Conservation (phyloP, 2,329 filamentous ascomycete species). For the Fusarium sp. region DNA sequence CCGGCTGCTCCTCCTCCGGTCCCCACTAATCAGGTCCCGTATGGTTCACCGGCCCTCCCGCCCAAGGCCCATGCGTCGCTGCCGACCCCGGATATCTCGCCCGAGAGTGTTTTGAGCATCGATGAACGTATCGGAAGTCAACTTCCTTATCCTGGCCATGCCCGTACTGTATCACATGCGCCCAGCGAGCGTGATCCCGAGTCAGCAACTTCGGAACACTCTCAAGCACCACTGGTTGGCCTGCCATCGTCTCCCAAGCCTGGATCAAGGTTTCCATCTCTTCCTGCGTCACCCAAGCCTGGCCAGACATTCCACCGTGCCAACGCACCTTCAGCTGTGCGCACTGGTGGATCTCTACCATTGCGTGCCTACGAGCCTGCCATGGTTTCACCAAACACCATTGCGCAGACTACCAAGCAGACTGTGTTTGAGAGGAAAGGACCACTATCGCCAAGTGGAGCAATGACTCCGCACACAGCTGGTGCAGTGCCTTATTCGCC, state of each 20-base stretch:
- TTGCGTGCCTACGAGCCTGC: constrained; percentile 69
- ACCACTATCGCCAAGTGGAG: constrained; percentile 63
- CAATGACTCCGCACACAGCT: constrained; percentile 69
- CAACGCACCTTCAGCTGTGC: constrained; percentile 62
- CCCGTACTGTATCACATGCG: constrained; percentile 50
- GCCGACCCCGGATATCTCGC: constrained; percentile 49
- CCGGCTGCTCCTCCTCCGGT: constrained; percentile 66
- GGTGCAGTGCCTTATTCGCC: constrained; percentile 75
- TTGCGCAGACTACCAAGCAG: constrained; percentile 64
- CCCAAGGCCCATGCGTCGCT: constrained; percentile 35
- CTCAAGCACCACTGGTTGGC: constrained; percentile 60
- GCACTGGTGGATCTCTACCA: constrained; percentile 65
- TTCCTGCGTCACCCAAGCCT: constrained; percentile 60
- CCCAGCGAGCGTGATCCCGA: constrained; percentile 56
- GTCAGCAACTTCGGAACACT: constrained; percentile 61
- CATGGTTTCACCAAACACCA: constrained; percentile 58
- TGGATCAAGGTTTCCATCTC: constrained; percentile 46
- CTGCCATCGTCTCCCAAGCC: constrained; percentile 56
- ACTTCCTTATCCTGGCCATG: constrained; percentile 44
- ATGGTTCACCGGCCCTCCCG: constrained; percentile 32
- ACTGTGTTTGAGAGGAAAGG: constrained; percentile 68
- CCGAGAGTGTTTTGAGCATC: constrained; percentile 56
- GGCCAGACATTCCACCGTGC: constrained; percentile 58
- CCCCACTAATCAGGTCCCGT: constrained; percentile 56
- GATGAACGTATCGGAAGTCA: constrained; percentile 62